Conservation (phyloP, 352 stramenopile species). For the Phytopythium kandeliae region DNA sequence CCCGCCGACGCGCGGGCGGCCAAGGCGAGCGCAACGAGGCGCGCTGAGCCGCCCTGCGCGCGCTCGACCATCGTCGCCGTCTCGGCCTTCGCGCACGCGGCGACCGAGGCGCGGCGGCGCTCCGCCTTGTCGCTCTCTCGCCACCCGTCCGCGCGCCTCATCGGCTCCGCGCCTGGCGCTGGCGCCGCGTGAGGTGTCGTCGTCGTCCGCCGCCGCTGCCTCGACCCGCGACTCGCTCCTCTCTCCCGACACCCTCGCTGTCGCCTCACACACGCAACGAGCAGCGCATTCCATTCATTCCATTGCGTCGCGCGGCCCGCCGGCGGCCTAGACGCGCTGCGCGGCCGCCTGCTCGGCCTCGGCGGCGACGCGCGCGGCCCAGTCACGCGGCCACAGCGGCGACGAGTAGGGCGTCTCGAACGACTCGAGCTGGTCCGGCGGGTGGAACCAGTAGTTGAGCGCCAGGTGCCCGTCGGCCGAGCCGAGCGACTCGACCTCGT, state of each 20-base stretch:
- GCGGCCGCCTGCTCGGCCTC: neutral
- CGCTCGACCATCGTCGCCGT: conserved; percentile 37
- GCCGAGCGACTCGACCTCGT: conserved; percentile 91
- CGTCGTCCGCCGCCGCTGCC: too few relatives aligned
- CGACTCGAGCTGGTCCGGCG: conserved; percentile 53
- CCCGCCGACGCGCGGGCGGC: neutral
- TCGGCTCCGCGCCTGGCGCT: neutral
- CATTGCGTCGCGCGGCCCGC: too few relatives aligned
- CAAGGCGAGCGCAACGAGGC: neutral
- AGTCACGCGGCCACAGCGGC: conserved; percentile 65
- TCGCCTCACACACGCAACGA: too few relatives aligned
- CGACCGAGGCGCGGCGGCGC: conserved; percentile 41
- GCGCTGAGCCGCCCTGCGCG: neutral
- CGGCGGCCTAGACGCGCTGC: neutral
- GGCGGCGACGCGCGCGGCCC: conserved; percentile 34
- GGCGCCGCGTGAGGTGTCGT: neutral
- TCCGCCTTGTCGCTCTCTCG: conserved; percentile 46
- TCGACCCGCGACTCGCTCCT: too few relatives aligned
- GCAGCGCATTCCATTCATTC: too few relatives aligned
- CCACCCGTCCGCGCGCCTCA: conserved; percentile 28
- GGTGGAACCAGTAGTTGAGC: conserved; percentile 90
- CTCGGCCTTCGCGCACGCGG: conserved; percentile 42
- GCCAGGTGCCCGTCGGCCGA: conserved; percentile 67
- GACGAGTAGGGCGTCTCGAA: conserved; percentile 77
- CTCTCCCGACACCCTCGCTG: too few relatives aligned